phyloP scores from a whole-genome alignment of 2,329 filamentous ascomycete species.

The Aspergillus terreus region DNA sequence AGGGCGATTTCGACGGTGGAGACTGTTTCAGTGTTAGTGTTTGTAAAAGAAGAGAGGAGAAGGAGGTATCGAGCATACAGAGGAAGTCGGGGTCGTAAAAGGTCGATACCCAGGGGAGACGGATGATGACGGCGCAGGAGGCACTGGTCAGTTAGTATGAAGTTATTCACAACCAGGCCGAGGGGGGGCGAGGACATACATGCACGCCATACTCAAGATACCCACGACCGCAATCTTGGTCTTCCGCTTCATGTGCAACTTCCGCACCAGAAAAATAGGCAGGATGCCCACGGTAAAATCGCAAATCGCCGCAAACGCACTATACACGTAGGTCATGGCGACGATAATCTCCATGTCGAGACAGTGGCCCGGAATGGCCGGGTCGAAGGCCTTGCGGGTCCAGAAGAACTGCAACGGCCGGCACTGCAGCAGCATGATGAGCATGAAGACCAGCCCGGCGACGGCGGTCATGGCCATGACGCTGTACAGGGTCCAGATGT shows the following conservation, averaged over 20 bases:
- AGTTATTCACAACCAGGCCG: neutral
- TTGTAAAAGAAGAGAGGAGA: neutral
- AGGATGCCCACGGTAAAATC: conserved; percentile 53
- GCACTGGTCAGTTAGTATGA: conserved; percentile 24
- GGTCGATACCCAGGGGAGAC: conserved; percentile 39
- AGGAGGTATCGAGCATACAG: conserved; percentile 19
- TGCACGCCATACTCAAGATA: conserved; percentile 55
- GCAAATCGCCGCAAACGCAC: conserved; percentile 32
- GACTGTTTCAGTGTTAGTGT: conserved; percentile 16
- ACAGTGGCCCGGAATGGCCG: conserved; percentile 37
- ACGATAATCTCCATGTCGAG: conserved; percentile 35
- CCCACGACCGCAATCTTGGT: conserved; percentile 52
- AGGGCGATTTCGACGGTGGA: conserved; percentile 44
- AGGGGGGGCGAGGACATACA: conserved; percentile 22
- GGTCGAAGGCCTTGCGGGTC: conserved; percentile 28
- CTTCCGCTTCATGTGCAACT: conserved; percentile 52
- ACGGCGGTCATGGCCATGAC: conserved; percentile 44
- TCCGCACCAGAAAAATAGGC: conserved; percentile 52
- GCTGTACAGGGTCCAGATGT: conserved; percentile 46
- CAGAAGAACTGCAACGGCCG: conserved; percentile 50
- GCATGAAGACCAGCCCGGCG: conserved; percentile 48
- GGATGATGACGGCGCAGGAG: conserved; percentile 45
- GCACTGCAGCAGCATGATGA: conserved; percentile 55
- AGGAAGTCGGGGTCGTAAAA: conserved; percentile 34
- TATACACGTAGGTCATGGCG: conserved; percentile 33